Evolutionary conservation across 2,329 filamentous ascomycete genomes (phyloP), one percentile per base, ranked within the genome.

Genomic region (Dactylonectria estremocensis): DNA sequence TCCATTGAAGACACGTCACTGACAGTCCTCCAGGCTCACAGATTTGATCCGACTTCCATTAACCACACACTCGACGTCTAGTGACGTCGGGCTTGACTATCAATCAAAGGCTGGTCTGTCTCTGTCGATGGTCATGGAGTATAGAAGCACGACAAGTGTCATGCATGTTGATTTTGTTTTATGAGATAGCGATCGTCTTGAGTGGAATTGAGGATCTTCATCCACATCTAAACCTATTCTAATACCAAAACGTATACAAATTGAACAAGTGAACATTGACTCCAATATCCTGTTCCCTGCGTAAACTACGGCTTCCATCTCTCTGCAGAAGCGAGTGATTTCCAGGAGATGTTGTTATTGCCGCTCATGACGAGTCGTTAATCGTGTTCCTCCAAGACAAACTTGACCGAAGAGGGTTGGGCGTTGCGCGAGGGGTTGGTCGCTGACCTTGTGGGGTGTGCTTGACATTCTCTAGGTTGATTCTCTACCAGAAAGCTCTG

Each of bases 221-320:
- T 33, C 14, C 5, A 37, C 11, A 53, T 2, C 11, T 14, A n/a
- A 53, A 14, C 7, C 11, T 3, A 11, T 14, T 53, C 31, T 59
- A 72, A 69, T 66, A 28, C 24, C 24, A 65, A 72, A 74, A 72
- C 74, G 57, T 52, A 40, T 65, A 43, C 35, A 64, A 43, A 48
- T 55, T 60, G 50, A 71, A 40, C 49, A 14, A 10, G 3, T 14
- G 45, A 65, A 50, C 48, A 53, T 18, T 69, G 55, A 43, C 43
- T 43, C 43, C 22, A 33, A 55, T 31, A 22, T 59, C 54, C 18
- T 59, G 49, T n/a, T 18, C 24, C 28, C 8, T 52, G 16, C 14
- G n/a, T 31, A 14, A 33, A 8, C 14, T 13, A 3, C 8, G 28
- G 10, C 22, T 13, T 33, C 24, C 48, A 52, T 18, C 49, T n/a